Base-by-base conservation (phyloP, 1,139 yeast species). In the Suhomyces yuchorum region DNA sequence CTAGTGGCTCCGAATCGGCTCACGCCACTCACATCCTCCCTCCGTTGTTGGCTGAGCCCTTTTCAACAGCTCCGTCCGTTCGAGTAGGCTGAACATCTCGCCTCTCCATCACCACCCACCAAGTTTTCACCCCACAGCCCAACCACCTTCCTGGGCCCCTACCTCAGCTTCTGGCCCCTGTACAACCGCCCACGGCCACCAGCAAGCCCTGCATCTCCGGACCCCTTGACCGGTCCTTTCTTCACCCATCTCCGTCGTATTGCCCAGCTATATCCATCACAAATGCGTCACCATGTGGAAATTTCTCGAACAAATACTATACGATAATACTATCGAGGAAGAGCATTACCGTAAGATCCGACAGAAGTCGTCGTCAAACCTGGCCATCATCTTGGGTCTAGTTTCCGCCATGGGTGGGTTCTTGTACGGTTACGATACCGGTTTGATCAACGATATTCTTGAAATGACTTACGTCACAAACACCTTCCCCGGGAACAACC, bases 351-450 rank as follows among this genome's bases (percentile, higher is more conserved):
- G 65, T 30, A 70, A 70, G 53, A 64, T 73, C 61, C 71, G 77
- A 49, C 75, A 72, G 60, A 70, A 75, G 51, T 79, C 81, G 50
- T 80, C 86, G 1, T 76, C 83, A 4, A 67, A 71, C 43, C 81
- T 85, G 70, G 88, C 91, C 12, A 64, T 85, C 38, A 67, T 77
- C 14, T 90, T 87, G 6, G 93, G 93, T 49, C 60, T 82, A 30
- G 83, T 86, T 48, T 91, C 92, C 8, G 93, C 95, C 17, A 78
- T 85, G 18, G 95, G 95, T 36, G 96, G 95, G 0, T 87, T 87
- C 65, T 70, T 87, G 44, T 87, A 85, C 60, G 96, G 96, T 1
- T 87, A 86, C 62, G 96, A 88, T 65, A 89, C 96, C 1, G 95
- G 96, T 3, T 71, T 87, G 42, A 84, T 86, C 47, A 87, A 87